Base-by-base conservation (phyloP, 139 green algal genomes). In the Closterium sp. region DNA sequence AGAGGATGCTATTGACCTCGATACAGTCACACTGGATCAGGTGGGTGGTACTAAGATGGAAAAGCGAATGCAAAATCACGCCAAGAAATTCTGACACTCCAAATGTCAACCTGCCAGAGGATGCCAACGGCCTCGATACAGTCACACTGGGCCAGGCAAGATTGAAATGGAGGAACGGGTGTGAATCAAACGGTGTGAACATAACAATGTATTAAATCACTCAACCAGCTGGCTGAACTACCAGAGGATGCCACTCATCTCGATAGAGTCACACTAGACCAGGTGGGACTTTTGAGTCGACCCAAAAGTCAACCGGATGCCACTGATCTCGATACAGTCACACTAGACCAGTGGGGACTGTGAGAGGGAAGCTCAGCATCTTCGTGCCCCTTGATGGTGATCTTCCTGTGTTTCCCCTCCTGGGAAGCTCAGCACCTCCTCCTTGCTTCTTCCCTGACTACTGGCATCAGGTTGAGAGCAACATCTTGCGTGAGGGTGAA, bases 1-100 rank as follows among this genome's bases (percentile, higher is more conserved):
- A 19, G 95, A 92, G 86, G 90, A 96, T 21, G 70, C 93, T 17
- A 87, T 95, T 4, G 31, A 95, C 84, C n/a, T 88, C 29, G 31
- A 89, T 24, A 92, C 93, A 29, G 24, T 95, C 30, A 89, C 91
- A 29, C 87, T 95, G 85, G 92, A 92, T 27, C 91, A 95, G 92
- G 92, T 94, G 34, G 42, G 62, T 62, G 24, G 31, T 91, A 28
- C 38, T 45, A 45, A 4, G 10, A 45, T 6, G 38, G 10, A 45
- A 6, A 45, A 6, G 4, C 38, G 38, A 45, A 45, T 45, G 38
- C 38, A 6, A 6, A 45, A 45, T 45, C 4, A 45, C 38, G 38
- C 38, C 38, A 45, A 45, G 38, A 45, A 9, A 45, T 45, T 45
- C 38, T 45, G 38, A 45, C 38, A 45, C 38, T 45, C 38, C 38